phyloP scores from a whole-genome alignment of 768 basidiomycete genomes.

The Lentinula guzmanii region DNA sequence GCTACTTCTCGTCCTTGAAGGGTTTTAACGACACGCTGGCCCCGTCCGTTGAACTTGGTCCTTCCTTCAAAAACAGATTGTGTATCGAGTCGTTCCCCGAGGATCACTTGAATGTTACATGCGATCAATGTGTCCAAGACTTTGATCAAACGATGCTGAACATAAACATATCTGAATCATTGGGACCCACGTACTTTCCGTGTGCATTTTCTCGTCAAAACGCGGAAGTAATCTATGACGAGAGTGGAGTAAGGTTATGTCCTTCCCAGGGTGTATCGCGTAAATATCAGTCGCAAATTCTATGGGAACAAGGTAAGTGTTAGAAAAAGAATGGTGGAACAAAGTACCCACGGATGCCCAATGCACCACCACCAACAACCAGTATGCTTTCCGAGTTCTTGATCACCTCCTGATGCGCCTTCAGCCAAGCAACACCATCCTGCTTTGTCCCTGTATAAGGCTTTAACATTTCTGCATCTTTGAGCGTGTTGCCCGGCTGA shows the following conservation, averaged over 20 bases:
- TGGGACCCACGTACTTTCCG: conserved; percentile 33
- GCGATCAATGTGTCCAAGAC: conserved; percentile 33
- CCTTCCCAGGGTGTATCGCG: conserved; percentile 42
- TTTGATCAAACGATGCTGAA: conserved; percentile 7
- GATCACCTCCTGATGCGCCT: conserved; percentile 42
- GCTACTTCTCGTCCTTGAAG: conserved; percentile 42
- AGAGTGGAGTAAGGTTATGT: conserved; percentile 57
- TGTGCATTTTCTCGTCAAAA: conserved; percentile 47
- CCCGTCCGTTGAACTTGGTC: conserved; percentile 19
- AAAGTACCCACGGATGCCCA: conserved; percentile 56
- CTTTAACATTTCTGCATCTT: not conserved
- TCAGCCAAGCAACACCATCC: conserved; percentile 46
- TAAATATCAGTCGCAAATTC: conserved; percentile 64
- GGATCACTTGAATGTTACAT: conserved; percentile 41
- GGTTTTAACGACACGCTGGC: conserved; percentile 36
- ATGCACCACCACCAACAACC: conserved; percentile 67
- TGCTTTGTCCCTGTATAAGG: conserved; percentile 37
- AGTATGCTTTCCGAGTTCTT: conserved; percentile 44
- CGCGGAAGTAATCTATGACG: conserved; percentile 45
- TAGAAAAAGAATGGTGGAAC: not conserved
- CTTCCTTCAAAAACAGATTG: conserved; percentile 12
- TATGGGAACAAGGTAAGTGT: conserved; percentile 15
- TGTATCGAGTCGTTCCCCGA: conserved; percentile 50
- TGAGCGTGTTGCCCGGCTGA: not conserved
- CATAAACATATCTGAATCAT: not conserved